Evolutionary conservation across 75 land plant species (phyloP), one percentile per base, ranked within the genome.

Genomic region (Azolla pinnata): DNA sequence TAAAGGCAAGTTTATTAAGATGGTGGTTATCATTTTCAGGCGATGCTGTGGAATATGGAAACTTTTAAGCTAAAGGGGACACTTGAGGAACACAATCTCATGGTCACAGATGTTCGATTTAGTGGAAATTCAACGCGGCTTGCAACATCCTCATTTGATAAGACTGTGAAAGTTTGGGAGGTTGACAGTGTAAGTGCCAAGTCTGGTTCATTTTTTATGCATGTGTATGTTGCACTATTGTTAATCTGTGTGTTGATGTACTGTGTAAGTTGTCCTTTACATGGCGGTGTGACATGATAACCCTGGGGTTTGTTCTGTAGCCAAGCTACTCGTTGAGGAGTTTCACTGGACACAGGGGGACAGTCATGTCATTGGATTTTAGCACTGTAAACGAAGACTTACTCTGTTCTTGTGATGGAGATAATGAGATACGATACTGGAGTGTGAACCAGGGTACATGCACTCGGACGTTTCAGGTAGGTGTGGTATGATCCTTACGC

Each of bases 81-180:
- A 8, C 42, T 66, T 16, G 73, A 69, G 53, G 73, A 68, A n/a
- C 87, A 84, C 46, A 34, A 33, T 44, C 44, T 23, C 45, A 16
- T 65, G 1, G 69, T 84, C 57, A 65, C 81, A 8, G 84, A 84
- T 60, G 60, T 84, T 30, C 68, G 84, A 1, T 84, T 84, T 44
- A 65, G 71, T 31, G 81, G 79, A 24, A 66, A 63, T 56, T 71
- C 81, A 18, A 62, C 76, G 10, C 60, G 61, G 3, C 65, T 84
- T 21, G 84, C 84, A 54, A 76, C 87, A 59, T 74, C 87, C 18
- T 84, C 87, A 29, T 74, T 70, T 69, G 87, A 84, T 52, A 71
- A 49, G 59, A 70, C 73, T 17, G 78, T 84, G 12, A 30, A 65
- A 32, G 58, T 84, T 1, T 84, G 87, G 87, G 72, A 84, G 64